Percentiles rank a stretch among this genome's conserved stretches.
These are phyloP conservation scores for Sphaceloma murrayae DNA, from an alignment of 2,329 filamentous ascomycete species.

Conservation along the genomic window DNA sequence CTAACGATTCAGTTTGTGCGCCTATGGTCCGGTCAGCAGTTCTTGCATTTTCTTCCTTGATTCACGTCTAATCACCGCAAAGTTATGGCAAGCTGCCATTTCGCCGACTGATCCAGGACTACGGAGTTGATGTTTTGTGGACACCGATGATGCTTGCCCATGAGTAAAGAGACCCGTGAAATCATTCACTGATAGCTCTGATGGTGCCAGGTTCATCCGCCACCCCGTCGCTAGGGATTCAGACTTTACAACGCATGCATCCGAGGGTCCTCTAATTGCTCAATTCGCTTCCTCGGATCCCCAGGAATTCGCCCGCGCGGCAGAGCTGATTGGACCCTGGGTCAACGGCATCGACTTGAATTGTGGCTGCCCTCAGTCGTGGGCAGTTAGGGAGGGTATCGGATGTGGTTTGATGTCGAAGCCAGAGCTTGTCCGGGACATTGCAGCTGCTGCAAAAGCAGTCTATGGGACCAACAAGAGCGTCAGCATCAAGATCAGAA, in stretches of 20 bases:
- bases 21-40: conserved; percentile 55
- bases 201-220: conserved; percentile 23
- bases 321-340: conserved; percentile 51
- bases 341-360: conserved; percentile 60
- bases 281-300: conserved; percentile 58
- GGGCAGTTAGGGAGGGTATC: conserved; percentile 59
- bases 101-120: conserved; percentile 55
- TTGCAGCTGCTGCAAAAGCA: conserved; percentile 50
- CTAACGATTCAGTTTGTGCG: conserved; percentile 39
- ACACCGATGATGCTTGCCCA: conserved; percentile 53
- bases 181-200: no score
- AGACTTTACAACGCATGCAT: conserved; percentile 46
- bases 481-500: conserved; percentile 61
- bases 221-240: conserved; percentile 41
- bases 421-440: conserved; percentile 55
- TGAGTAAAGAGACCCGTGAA: conserved; percentile 23
- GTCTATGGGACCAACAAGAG: conserved; percentile 44
- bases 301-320: conserved; percentile 52
- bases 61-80: background rate
- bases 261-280: conserved; percentile 52
- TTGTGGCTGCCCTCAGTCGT: conserved; percentile 64
- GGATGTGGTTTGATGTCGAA: conserved; percentile 61
- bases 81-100: conserved; percentile 51
- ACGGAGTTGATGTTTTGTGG: conserved; percentile 58
- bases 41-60: background rate